Conservation (phyloP, 495 filamentous ascomycete species). For the Neurospora tetraspora region DNA sequence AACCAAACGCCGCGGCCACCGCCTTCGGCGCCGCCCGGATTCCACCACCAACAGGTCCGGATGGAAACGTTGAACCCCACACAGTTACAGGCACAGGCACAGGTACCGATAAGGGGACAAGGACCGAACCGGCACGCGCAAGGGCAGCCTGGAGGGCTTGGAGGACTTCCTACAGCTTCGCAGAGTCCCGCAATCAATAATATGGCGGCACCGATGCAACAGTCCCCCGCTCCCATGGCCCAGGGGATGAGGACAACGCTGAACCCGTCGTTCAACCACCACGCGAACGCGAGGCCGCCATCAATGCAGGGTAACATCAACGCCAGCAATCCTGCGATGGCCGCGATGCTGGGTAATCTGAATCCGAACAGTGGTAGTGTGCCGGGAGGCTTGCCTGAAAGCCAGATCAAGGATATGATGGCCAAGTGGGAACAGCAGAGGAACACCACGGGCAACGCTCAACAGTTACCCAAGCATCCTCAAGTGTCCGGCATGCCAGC, state of each 20-base stretch:
- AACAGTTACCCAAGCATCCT: constrained; percentile 8
- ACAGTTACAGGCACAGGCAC: constrained; percentile 24
- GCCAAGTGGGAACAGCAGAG: constrained; percentile 25
- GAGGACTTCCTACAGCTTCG: constrained; percentile 31
- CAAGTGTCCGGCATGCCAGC: constrained; percentile 15
- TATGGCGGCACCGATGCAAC: constrained; percentile 37
- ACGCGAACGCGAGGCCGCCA: constrained; percentile 19
- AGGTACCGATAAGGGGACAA: constrained; percentile 19
- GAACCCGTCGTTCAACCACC: constrained; percentile 23
- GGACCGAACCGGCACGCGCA: constrained; percentile 30
- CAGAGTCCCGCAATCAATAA: constrained; percentile 44
- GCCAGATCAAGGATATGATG: constrained; percentile 34
- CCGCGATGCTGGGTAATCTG: constrained; percentile 23
- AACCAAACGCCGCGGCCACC: constrained; percentile 26
- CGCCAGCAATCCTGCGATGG: constrained; percentile 7
- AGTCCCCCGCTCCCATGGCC: constrained; percentile 33
- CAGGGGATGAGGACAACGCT: constrained; percentile 23
- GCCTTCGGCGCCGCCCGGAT: constrained; percentile 24
- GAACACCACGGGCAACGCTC: constrained; percentile 4
- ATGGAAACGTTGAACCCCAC: constrained; percentile 22
- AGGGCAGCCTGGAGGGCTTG: constrained; percentile 37
- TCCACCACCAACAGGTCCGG: constrained; percentile 30
- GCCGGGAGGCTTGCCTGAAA: constrained; percentile 23
- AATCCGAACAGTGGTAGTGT: constrained; percentile 8
- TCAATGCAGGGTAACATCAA: constrained; percentile 12